A percentile compares a stretch with the other conserved stretches of the same genome.
These are phyloP conservation scores for Trichaptum fuscoviolaceum DNA, from an alignment of 768 basidiomycete species.

Conservation along the genomic window DNA sequence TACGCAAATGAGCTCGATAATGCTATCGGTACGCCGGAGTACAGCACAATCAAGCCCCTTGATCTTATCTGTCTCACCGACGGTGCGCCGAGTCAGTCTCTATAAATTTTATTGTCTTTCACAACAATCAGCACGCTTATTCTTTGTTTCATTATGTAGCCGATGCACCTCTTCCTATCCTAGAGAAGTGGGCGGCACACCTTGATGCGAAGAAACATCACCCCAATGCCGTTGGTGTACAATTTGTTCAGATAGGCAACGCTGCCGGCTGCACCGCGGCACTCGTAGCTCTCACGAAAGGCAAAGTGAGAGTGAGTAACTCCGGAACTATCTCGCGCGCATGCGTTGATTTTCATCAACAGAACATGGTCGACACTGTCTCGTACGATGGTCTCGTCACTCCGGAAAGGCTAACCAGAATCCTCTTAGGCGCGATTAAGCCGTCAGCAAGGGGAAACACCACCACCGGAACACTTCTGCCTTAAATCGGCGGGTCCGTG, in stretches of 20 bases:
- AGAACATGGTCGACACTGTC: constrained; percentile 15
- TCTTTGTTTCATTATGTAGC: constrained; percentile 5
- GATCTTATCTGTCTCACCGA: constrained; percentile 12
- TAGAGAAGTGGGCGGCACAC: constrained; percentile 17
- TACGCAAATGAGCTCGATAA: constrained; percentile 11
- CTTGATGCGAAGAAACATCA: constrained; percentile 28
- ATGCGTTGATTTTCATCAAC: no score
- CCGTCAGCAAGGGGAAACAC: constrained; percentile 11
- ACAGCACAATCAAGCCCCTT: constrained; percentile 12
- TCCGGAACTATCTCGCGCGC: no score
- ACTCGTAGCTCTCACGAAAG: constrained; percentile 10
- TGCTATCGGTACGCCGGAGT: constrained; percentile 11
- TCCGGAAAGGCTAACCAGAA: constrained; percentile 24
- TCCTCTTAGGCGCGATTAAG: constrained; percentile 31
- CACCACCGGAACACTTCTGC: neutral
- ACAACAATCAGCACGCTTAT: neutral
- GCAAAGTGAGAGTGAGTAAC: neutral
- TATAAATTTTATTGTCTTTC: neutral
- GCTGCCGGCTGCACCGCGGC: constrained; percentile 25
- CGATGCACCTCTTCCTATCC: constrained; percentile 18
- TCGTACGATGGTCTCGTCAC: constrained; percentile 24
- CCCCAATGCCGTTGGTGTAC: constrained; percentile 28
- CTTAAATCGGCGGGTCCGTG: no score
- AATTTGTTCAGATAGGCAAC: constrained; percentile 38
- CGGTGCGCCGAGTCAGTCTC: constrained; percentile 6